Evolutionary conservation across 2,329 filamentous ascomycete species (phyloP).

Genomic region (Beauveria australis): DNA sequence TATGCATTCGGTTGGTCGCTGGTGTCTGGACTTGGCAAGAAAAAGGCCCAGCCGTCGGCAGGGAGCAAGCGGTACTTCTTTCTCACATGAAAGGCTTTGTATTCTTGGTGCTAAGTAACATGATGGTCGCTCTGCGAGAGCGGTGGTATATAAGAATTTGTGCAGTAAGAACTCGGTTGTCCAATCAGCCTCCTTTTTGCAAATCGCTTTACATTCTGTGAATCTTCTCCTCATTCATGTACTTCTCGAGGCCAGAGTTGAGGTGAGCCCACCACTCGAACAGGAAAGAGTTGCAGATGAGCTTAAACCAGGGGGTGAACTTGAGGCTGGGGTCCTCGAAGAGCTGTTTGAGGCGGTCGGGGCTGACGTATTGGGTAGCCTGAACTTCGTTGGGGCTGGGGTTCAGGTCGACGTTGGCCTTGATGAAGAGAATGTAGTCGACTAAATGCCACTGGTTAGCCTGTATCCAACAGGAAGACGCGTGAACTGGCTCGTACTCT

Average conservation of each 20-base stretch:
- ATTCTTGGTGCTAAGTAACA: not conserved
- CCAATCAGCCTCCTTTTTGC: not conserved
- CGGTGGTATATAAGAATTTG: constrained; percentile 4
- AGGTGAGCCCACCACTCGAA: constrained; percentile 96
- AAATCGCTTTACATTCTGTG: constrained; percentile 58
- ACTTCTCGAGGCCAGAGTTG: constrained; percentile 72
- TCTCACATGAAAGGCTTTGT: not conserved
- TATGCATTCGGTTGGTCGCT: not conserved
- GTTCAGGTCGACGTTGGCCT: constrained; percentile 78
- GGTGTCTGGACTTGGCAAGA: not conserved
- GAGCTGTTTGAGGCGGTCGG: constrained; percentile 74
- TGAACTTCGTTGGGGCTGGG: constrained; percentile 83
- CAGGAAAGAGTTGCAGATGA: constrained; percentile 95
- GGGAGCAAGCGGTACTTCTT: too few relatives aligned
- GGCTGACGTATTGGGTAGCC: constrained; percentile 74
- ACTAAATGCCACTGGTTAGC: constrained; percentile 41
- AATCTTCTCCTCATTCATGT: constrained; percentile 77
- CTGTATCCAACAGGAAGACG: not conserved
- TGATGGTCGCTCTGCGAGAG: constrained; percentile 4
- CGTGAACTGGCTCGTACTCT: constrained; percentile 58
- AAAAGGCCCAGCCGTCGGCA: not conserved
- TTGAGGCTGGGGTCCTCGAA: constrained; percentile 73
- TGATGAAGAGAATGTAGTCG: constrained; percentile 98
- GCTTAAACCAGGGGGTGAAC: constrained; percentile 98
- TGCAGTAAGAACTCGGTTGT: not conserved